Base-by-base conservation (phyloP, 441 rosid species). In the Biscutella laevigata region DNA sequence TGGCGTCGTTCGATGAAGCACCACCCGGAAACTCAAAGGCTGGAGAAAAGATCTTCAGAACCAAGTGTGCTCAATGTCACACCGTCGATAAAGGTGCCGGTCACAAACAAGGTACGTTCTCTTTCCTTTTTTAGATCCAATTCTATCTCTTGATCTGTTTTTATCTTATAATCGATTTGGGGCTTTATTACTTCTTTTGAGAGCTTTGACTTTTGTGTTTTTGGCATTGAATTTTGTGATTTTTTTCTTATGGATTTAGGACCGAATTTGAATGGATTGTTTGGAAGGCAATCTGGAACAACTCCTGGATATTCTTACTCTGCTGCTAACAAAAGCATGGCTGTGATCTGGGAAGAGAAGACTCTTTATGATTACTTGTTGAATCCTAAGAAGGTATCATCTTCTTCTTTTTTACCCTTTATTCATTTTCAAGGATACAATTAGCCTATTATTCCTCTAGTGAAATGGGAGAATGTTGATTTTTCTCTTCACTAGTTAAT, bases 61-160 rank as follows among this genome's bases (percentile, higher is more conserved):
- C 77, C 30, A 84, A 87, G 77, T 87, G 94, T 61, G 95, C 95
- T 3, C 95, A 82, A 74, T 84, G 90, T 73, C 91, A 82, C 76
- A 88, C 86, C 68, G 88, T 77, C 61, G 88, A 88, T 0, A 71
- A 88, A 72, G 94, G 94, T 35, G 91, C 91, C 10, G 88, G 96
- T 59, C 91, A 88, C 74, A 88, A 88, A 58, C 94, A 88, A 76
- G 96, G 96, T 87, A 0, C n/a, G 33, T 8, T 10, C 3, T n/a
- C n/a, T n/a, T n/a, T n/a, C n/a, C n/a, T n/a, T n/a, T n/a, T n/a
- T 2, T 22, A 22, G 25, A 22, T 22, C 25, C 25, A n/a, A n/a
- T n/a, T n/a, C n/a, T n/a, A n/a, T n/a, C n/a, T n/a, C n/a, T n/a
- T n/a, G n/a, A n/a, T n/a, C n/a, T n/a, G n/a, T n/a, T n/a, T n/a